Percentiles rank a stretch among this genome's conserved stretches.
These are phyloP conservation scores for Bacterosira constricta DNA, from an alignment of 108 stramenopile species.

Conservation along the genomic window DNA sequence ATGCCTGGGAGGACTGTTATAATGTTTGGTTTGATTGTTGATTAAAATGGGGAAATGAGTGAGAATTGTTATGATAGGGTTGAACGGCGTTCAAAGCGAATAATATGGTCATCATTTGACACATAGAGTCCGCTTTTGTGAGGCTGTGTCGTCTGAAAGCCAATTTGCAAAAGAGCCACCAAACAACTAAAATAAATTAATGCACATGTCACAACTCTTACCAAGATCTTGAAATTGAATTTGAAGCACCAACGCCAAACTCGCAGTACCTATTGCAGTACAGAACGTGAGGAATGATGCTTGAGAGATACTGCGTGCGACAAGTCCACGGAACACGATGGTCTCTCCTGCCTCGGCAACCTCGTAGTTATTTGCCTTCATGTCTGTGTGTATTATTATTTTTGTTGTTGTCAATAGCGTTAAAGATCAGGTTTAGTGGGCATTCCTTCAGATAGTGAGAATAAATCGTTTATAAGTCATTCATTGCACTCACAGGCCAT, in stretches of 20 bases:
- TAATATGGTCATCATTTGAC: too few species aligned
- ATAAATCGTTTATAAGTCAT: not conserved
- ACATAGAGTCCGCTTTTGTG: too few species aligned
- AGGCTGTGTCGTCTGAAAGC: too few species aligned
- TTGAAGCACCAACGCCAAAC: slow-evolving; percentile 88
- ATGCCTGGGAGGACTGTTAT: slow-evolving; percentile 64
- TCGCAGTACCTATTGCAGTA: slow-evolving; percentile 84
- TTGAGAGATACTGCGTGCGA: slow-evolving; percentile 81
- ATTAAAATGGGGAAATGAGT: not conserved
- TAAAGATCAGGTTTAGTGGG: not conserved
- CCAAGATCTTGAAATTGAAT: slow-evolving; percentile 84
- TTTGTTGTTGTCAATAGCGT: not conserved
- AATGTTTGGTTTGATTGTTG: not conserved
- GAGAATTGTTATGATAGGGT: too few species aligned
- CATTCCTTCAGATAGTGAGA: not conserved
- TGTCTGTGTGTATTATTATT: slow-evolving; percentile 48
- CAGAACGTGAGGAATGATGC: slow-evolving; percentile 94
- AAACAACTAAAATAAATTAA: too few species aligned
- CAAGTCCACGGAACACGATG: slow-evolving; percentile 89
- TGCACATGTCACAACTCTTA: too few species aligned
- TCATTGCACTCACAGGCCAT: slow-evolving; percentile 84
- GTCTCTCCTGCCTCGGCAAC: slow-evolving; percentile 90
- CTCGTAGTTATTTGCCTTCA: slow-evolving; percentile 96
- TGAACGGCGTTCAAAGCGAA: too few species aligned
- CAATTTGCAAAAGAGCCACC: too few species aligned